Conservation (phyloP, 2,329 filamentous ascomycete species). For the Blumeriella jaapii region DNA sequence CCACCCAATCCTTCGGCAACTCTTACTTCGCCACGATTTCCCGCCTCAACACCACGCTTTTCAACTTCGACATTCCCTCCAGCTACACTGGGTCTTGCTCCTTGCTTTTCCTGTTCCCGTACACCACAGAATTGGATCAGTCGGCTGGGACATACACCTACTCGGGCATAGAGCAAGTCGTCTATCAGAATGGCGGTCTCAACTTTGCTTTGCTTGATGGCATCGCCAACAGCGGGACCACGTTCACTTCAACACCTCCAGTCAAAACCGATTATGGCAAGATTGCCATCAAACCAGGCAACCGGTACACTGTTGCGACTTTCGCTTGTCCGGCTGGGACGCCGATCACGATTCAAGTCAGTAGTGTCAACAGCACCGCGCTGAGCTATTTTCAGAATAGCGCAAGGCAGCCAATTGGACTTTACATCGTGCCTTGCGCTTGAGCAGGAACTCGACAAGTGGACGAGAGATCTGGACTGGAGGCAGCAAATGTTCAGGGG, state of each 20-base stretch:
- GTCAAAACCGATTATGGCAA: slow-evolving; percentile 20
- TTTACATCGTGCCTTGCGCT: slow-evolving; percentile 23
- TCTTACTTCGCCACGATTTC: slow-evolving; percentile 19
- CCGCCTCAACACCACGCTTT: slow-evolving; percentile 20
- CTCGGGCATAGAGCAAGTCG: slow-evolving; percentile 22
- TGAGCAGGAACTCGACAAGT: neutral
- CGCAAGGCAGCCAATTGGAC: slow-evolving; percentile 16
- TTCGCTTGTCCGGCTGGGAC: slow-evolving; percentile 19
- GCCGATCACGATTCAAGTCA: slow-evolving; percentile 11
- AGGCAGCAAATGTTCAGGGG: too few species aligned
- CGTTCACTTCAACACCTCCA: slow-evolving; percentile 15
- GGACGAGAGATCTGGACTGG: neutral
- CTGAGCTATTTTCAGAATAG: slow-evolving; percentile 23
- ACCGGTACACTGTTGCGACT: slow-evolving; percentile 21
- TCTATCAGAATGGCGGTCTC: slow-evolving; percentile 18
- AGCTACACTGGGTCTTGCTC: slow-evolving; percentile 20
- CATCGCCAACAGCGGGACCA: slow-evolving; percentile 11
- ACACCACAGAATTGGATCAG: slow-evolving; percentile 13
- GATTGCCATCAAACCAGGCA: slow-evolving; percentile 22
- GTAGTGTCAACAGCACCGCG: slow-evolving; percentile 18
- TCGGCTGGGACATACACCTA: slow-evolving; percentile 17
- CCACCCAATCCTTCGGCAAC: slow-evolving; percentile 15
- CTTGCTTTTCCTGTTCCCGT: slow-evolving; percentile 26
- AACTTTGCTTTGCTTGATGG: slow-evolving; percentile 19
- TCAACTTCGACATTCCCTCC: slow-evolving; percentile 23